These are phyloP conservation scores for Phytopythium chamaehyphon DNA, from an alignment of 352 stramenopile species.

Conservation along the genomic window DNA sequence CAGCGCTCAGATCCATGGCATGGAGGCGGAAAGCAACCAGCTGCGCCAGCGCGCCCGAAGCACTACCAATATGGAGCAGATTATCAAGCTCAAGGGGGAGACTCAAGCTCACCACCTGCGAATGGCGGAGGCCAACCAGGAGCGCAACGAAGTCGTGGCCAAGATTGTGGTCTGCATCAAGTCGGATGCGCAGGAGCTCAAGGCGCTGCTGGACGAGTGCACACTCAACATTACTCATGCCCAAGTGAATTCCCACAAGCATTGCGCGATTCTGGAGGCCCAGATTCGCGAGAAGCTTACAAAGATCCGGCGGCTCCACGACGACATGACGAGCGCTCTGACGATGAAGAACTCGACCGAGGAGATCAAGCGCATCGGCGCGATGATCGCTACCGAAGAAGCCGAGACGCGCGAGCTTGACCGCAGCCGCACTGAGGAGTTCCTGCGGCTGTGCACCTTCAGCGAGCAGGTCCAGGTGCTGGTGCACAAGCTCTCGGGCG, in stretches of 20 bases:
- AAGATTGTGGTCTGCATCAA: conserved; percentile 48
- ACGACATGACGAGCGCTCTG: conserved; percentile 59
- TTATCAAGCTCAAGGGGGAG: conserved; percentile 11
- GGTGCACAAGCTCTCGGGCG: conserved; percentile 25
- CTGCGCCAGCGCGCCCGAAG: conserved; percentile 11
- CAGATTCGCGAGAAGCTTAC: conserved; percentile 30
- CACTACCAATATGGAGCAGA: conserved; percentile 24
- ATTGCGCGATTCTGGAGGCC: conserved; percentile 38
- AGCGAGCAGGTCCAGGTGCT: conserved; percentile 44
- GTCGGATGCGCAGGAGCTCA: conserved; percentile 28
- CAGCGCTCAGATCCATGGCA: conserved; percentile 38
- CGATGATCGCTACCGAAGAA: conserved; percentile 36
- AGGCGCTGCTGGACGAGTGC: conserved; percentile 28
- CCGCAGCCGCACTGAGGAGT: conserved; percentile 35
- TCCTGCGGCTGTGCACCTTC: conserved; percentile 45
- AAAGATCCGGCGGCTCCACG: conserved; percentile 30
- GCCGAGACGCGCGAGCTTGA: conserved; percentile 37
- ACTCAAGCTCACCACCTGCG: conserved; percentile 18
- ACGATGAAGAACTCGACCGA: conserved; percentile 39
- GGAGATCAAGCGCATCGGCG: conserved; percentile 49
- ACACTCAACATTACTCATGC: conserved; percentile 40
- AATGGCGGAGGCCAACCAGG: conserved; percentile 26
- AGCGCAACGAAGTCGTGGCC: conserved; percentile 46
- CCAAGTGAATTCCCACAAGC: conserved; percentile 40
- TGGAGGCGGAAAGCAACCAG: conserved; percentile 29